phyloP scores from a whole-genome alignment of 2,329 filamentous ascomycete genomes.

The Pseudogymnoascus sp. region DNA sequence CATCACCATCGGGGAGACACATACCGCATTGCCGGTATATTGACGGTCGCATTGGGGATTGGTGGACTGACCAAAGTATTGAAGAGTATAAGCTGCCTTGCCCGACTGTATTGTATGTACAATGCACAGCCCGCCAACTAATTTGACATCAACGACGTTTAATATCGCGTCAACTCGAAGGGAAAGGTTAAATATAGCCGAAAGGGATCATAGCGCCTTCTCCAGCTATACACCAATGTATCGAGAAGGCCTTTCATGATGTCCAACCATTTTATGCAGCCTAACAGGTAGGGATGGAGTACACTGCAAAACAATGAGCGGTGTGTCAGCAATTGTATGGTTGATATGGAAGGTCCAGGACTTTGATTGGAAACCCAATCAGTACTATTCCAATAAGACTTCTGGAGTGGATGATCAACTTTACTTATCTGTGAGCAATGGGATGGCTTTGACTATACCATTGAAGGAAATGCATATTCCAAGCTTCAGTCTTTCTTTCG shows the following conservation, averaged over 20 bases:
- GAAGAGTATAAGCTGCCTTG: neutral
- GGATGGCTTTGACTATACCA: too few species aligned
- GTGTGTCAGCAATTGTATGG: neutral
- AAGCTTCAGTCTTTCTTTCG: neutral
- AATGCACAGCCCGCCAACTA: neutral
- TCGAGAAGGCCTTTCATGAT: neutral
- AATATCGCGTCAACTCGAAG: neutral
- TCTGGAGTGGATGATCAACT: neutral
- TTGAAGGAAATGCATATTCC: neutral
- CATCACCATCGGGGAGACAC: neutral
- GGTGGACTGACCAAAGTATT: neutral
- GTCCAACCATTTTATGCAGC: neutral
- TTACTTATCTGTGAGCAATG: neutral
- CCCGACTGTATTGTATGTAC: neutral
- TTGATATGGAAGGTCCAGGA: neutral
- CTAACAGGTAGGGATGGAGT: neutral
- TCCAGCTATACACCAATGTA: neutral
- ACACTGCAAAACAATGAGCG: neutral
- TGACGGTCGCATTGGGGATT: neutral
- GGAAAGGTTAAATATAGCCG: neutral
- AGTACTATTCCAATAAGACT: neutral
- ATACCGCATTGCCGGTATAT: neutral
- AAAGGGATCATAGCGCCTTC: neutral
- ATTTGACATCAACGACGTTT: neutral
- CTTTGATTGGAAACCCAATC: neutral